Conservation (phyloP, 257 asterid species). For the Nicotiana tomentosiformis region DNA sequence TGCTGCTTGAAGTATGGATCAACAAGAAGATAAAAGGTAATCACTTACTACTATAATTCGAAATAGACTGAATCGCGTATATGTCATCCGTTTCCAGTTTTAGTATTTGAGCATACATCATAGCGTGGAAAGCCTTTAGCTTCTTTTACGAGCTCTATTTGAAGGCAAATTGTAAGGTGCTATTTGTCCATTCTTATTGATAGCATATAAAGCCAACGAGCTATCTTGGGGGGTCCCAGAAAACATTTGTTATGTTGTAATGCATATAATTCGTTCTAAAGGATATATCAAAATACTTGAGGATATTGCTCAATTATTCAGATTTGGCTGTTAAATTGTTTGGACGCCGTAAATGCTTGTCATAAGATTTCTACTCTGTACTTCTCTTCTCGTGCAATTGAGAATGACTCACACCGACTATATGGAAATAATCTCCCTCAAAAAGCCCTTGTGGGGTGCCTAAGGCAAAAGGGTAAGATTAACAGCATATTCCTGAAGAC, state of each 20-base stretch:
- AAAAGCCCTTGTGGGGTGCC: neutral
- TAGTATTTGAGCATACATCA: neutral
- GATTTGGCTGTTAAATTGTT: neutral
- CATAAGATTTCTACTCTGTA: neutral
- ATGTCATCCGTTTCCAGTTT: neutral
- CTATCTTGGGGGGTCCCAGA: neutral
- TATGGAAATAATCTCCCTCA: neutral
- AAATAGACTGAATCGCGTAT: neutral
- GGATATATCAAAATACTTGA: neutral
- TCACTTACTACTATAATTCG: neutral
- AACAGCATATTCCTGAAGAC: neutral
- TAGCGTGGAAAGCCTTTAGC: neutral
- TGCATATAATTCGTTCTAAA: neutral
- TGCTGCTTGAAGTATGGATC: constrained; percentile 72
- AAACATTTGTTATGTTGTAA: neutral
- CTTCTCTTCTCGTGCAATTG: neutral
- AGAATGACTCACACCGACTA: neutral
- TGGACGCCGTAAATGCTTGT: neutral
- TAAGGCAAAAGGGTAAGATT: neutral
- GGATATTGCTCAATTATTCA: neutral
- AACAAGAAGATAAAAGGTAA: constrained; percentile 77
- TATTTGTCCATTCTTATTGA: neutral
- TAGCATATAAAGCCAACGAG: neutral
- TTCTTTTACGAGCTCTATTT: neutral
- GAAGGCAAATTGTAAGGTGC: neutral